phyloP scores from a whole-genome alignment of 352 stramenopile species.

The Globisporangium rhizosaccharum region DNA sequence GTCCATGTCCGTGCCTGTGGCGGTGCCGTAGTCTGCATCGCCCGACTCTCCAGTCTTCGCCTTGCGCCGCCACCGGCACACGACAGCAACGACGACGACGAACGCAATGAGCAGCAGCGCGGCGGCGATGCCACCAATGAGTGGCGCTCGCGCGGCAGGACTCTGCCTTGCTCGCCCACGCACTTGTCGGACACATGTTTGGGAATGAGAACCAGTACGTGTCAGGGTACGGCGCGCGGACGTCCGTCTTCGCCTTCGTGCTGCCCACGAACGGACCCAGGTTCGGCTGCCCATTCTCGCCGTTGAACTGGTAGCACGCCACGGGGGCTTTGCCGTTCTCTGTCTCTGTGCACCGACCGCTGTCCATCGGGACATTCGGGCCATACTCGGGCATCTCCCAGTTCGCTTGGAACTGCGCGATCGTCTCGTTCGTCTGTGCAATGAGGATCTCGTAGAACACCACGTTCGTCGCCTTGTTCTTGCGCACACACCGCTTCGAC shows the following conservation, averaged over 20 bases:
- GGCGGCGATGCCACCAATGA: too few species aligned
- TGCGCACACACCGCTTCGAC: slow-evolving; percentile 30
- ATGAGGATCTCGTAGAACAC: slow-evolving; percentile 82
- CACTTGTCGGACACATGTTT: slow-evolving; percentile 42
- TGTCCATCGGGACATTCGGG: slow-evolving; percentile 61
- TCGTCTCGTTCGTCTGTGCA: slow-evolving; percentile 69
- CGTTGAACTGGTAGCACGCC: slow-evolving; percentile 74
- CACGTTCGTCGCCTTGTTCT: slow-evolving; percentile 78
- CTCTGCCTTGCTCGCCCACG: background rate
- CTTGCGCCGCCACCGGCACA: too few species aligned
- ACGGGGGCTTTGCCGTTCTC: slow-evolving; percentile 7
- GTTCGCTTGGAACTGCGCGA: slow-evolving; percentile 65
- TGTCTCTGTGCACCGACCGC: slow-evolving; percentile 39
- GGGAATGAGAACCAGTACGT: slow-evolving; percentile 79
- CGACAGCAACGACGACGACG: too few species aligned
- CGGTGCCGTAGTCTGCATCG: too few species aligned
- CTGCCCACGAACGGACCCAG: slow-evolving; percentile 65
- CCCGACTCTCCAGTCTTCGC: too few species aligned
- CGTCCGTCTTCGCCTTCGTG: slow-evolving; percentile 38
- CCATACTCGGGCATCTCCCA: slow-evolving; percentile 26
- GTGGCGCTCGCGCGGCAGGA: too few species aligned
- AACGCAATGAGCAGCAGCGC: too few species aligned
- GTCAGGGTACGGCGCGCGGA: slow-evolving; percentile 61
- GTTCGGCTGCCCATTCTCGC: slow-evolving; percentile 50
- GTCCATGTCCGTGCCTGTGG: too few species aligned